phyloP scores from a whole-genome alignment of 805 yeast species.

The Nakazawaea ishiwadae region DNA sequence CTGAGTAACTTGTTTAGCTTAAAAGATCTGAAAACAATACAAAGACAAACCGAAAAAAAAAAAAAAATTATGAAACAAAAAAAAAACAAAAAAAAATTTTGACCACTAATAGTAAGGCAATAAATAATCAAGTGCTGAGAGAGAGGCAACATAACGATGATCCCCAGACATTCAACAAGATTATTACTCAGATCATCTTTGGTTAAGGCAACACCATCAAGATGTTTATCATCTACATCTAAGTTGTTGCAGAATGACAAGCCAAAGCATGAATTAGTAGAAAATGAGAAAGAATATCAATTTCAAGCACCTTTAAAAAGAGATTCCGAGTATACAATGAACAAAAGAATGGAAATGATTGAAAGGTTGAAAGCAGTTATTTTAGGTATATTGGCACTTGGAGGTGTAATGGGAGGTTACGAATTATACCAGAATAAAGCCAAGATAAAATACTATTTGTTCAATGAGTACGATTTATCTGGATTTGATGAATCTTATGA shows the following conservation, averaged over 20 bases:
- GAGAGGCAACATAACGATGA: too few relatives aligned
- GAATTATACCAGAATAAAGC: slow-evolving; percentile 36
- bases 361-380: slow-evolving; percentile 41
- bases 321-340: slow-evolving; percentile 17
- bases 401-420: slow-evolving; percentile 34
- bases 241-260: background rate
- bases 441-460: slow-evolving; percentile 29
- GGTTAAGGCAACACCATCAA: too few relatives aligned
- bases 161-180: background rate
- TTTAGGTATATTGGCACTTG: slow-evolving; percentile 36
- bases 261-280: background rate
- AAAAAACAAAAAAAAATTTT: too few relatives aligned
- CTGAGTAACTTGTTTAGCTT: too few relatives aligned
- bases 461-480: slow-evolving; percentile 28
- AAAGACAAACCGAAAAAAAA: too few relatives aligned
- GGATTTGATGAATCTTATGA: slow-evolving; percentile 35
- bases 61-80: too few relatives aligned
- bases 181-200: too few relatives aligned
- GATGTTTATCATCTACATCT: background rate
- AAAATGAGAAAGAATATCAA: slow-evolving; percentile 5
- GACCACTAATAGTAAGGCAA: too few relatives aligned
- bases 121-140: background rate
- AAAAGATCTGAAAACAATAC: too few relatives aligned
- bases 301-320: background rate
- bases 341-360: slow-evolving; percentile 31